Evolutionary conservation across 306 rosid species (phyloP), one percentile per base, ranked within the genome.

Genomic region (Sicyos edulis): DNA sequence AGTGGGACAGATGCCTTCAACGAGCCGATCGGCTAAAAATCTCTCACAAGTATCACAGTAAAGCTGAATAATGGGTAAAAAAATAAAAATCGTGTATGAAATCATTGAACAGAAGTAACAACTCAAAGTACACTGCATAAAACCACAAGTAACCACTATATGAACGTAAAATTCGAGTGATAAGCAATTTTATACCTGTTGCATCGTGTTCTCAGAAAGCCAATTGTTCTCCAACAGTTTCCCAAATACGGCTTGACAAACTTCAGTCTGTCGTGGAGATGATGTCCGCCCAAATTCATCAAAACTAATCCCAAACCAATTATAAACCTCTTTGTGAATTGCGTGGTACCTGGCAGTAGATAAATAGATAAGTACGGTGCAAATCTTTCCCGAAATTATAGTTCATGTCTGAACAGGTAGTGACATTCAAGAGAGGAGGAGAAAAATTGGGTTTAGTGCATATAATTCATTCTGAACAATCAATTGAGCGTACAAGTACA

Each of bases 281-380:
- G 98, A 93, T 4, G 98, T 93, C 16, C 98, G 88, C 45, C 98
- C 98, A 82, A 93, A 93, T 77, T 93, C 83, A 69, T 93, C 98
- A 78, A 90, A 93, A 76, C 91, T 88, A 37, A 93, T 93, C 57
- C 85, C 74, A 70, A 93, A 93, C 98, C 98, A 93, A 57, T 86
- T 29, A 53, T 93, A 93, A 37, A 93, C 96, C 56, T 90, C 85
- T 76, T 73, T 88, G 77, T 93, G 98, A 86, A 90, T 87, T 34
- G 84, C 92, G 80, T 90, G 72, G 51, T 93, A 93, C 78, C 98
- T 90, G 81, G 53, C 70, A 79, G 50, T 55, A 42, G 10, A 59
- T 10, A 76, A 57, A n/a, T 40, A 60, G 13, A 54, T 7, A 45
- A 16, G 16, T 7, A 58, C 54, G 45, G 40, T 8, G 8, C 45